Evolutionary conservation across 2,329 filamentous ascomycete genomes (phyloP).

Genomic region (Apiospora hydei): DNA sequence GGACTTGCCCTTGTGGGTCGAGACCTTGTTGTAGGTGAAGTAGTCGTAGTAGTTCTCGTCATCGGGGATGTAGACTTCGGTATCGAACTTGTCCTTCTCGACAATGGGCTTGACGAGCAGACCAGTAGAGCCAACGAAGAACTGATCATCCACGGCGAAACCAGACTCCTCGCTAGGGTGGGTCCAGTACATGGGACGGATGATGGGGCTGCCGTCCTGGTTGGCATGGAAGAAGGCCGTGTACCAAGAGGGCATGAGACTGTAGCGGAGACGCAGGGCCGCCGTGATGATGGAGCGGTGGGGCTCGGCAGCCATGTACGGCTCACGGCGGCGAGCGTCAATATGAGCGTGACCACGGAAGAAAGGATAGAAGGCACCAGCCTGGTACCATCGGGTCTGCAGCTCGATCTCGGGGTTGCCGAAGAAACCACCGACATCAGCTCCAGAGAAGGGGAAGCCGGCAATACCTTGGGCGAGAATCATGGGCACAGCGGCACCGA

Average conservation of each 20-base stretch:
- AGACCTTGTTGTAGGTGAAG: constrained; percentile 81
- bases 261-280: constrained; percentile 87
- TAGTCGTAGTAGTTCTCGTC: constrained; percentile 94
- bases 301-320: constrained; percentile 85
- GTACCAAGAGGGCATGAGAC: constrained; percentile 92
- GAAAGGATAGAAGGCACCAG: constrained; percentile 96
- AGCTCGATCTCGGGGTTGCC: constrained; percentile 95
- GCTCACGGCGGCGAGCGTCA: constrained; percentile 91
- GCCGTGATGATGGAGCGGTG: constrained; percentile 87
- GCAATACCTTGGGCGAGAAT: constrained; percentile 89
- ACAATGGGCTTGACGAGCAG: constrained; percentile 93
- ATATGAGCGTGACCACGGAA: constrained; percentile 98
- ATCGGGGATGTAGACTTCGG: constrained; percentile 88
- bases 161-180: constrained; percentile 86
- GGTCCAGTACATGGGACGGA: constrained; percentile 92
- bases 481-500: constrained; percentile 93
- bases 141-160: constrained; percentile 90
- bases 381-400: constrained; percentile 93
- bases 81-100: constrained; percentile 73
- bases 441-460: constrained; percentile 92
- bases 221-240: constrained; percentile 94
- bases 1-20: constrained; percentile 72
- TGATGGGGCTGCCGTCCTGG: constrained; percentile 81
- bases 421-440: constrained; percentile 97
- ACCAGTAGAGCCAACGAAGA: constrained; percentile 88